Conservation (phyloP, 345 rosid genomes). For the Corchorus capsularis region DNA sequence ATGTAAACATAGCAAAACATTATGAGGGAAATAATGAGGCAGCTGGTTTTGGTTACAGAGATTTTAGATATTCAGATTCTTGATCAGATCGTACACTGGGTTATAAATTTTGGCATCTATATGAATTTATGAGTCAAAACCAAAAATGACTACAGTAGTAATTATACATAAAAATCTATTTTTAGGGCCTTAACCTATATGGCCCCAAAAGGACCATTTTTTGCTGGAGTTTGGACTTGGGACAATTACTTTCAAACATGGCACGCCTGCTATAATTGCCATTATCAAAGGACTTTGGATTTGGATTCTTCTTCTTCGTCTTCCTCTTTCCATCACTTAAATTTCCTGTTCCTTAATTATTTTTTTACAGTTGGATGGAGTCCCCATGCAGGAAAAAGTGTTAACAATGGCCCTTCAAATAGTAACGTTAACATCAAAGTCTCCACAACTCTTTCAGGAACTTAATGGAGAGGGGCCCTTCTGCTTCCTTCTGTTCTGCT, state of each 20-base stretch:
- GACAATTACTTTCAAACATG: too few species aligned
- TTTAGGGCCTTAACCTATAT: background rate
- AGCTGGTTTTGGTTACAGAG: background rate
- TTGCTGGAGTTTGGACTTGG: background rate
- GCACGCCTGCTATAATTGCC: constrained; percentile 13
- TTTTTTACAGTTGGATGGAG: constrained; percentile 7
- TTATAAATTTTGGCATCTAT: background rate
- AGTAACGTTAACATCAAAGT: constrained; percentile 11
- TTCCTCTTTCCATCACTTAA: background rate
- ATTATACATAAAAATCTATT: background rate
- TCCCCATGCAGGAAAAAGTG: background rate
- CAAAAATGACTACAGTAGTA: background rate
- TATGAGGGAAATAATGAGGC: background rate
- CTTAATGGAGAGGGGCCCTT: constrained; percentile 5
- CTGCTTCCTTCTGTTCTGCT: background rate
- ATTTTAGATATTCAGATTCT: background rate
- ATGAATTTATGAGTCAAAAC: background rate
- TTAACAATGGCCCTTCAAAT: constrained; percentile 7
- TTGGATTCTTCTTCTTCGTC: background rate
- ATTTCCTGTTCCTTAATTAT: background rate
- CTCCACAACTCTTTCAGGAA: background rate
- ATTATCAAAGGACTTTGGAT: too few species aligned
- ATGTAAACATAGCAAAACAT: background rate
- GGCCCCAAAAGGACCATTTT: background rate
- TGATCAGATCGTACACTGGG: background rate